Evolutionary conservation across 106 monocot genomes (phyloP).

Genomic region (Phalaenopsis aphrodite): DNA sequence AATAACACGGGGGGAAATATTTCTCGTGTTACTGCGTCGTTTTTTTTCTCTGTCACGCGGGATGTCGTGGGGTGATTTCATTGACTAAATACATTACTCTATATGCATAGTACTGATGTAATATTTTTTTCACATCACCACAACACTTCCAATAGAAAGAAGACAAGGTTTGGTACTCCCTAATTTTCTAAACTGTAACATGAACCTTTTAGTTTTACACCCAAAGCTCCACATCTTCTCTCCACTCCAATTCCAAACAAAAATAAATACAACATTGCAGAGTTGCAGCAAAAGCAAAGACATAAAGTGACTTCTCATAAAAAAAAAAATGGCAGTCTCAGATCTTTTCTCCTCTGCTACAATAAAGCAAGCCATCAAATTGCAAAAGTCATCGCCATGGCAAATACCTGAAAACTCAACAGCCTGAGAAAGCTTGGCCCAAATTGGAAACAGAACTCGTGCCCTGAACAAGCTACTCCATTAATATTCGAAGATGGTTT

Average conservation of each 20-base stretch:
- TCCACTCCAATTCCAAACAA: neutral
- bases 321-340: too few relatives aligned
- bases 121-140: neutral
- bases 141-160: neutral
- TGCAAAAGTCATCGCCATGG: neutral
- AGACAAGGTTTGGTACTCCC: neutral
- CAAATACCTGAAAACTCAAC: neutral
- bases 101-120: too few relatives aligned
- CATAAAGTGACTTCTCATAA: neutral
- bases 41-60: too few relatives aligned
- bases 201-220: neutral
- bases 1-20: too few relatives aligned
- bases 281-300: neutral
- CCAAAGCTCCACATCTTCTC: neutral
- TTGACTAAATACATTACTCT: too few relatives aligned
- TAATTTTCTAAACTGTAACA: neutral
- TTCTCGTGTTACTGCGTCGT: too few relatives aligned
- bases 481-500: neutral
- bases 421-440: neutral
- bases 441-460: too few relatives aligned
- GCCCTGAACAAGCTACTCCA: neutral
- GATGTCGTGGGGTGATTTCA: too few relatives aligned
- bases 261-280: neutral
- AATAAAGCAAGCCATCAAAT: neutral
- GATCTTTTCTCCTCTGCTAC: neutral